Percentiles rank a stretch among this genome's conserved stretches.
Evolutionary conservation across 2,329 filamentous ascomycete genomes (phyloP).

Genomic region (Fusarium duplospermum): DNA sequence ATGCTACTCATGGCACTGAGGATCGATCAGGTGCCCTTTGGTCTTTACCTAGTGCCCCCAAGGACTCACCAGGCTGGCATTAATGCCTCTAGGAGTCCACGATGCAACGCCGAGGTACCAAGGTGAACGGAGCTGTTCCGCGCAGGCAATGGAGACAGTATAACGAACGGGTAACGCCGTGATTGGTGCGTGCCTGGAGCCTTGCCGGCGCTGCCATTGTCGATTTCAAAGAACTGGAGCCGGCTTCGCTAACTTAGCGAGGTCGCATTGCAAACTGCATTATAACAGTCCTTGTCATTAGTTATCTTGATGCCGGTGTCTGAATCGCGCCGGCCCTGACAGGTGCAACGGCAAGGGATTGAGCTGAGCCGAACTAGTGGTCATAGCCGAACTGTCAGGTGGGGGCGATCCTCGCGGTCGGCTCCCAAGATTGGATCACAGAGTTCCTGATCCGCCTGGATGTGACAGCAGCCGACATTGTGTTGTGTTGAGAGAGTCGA

Average conservation of each 20-base stretch:
- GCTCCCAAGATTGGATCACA: slow-evolving; percentile 16
- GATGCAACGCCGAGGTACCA: not conserved
- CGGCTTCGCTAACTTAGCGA: slow-evolving; percentile 5
- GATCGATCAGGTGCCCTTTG: not conserved
- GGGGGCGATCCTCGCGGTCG: slow-evolving; percentile 16
- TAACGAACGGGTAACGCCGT: not conserved
- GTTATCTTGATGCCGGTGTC: not conserved
- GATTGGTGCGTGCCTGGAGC: not conserved
- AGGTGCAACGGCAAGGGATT: slow-evolving; percentile 23
- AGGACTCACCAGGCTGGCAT: not conserved
- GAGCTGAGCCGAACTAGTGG: slow-evolving; percentile 31
- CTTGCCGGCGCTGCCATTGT: slow-evolving; percentile 5
- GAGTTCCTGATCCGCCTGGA: slow-evolving; percentile 19
- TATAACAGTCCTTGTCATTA: slow-evolving; percentile 2
- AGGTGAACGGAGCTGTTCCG: slow-evolving; percentile 2
- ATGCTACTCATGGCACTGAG: not conserved
- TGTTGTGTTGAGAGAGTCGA: slow-evolving; percentile 4
- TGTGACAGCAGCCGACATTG: slow-evolving; percentile 22
- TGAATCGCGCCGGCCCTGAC: slow-evolving; percentile 15
- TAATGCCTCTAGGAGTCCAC: not conserved
- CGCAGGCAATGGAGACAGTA: not conserved
- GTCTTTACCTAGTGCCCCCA: not conserved
- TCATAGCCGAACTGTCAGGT: slow-evolving; percentile 39
- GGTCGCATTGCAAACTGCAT: slow-evolving; percentile 4
- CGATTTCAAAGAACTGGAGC: slow-evolving; percentile 1